These are phyloP conservation scores for Liquidambar formosana DNA, from an alignment of 164 flowering plant genomes.

Conservation along the genomic window DNA sequence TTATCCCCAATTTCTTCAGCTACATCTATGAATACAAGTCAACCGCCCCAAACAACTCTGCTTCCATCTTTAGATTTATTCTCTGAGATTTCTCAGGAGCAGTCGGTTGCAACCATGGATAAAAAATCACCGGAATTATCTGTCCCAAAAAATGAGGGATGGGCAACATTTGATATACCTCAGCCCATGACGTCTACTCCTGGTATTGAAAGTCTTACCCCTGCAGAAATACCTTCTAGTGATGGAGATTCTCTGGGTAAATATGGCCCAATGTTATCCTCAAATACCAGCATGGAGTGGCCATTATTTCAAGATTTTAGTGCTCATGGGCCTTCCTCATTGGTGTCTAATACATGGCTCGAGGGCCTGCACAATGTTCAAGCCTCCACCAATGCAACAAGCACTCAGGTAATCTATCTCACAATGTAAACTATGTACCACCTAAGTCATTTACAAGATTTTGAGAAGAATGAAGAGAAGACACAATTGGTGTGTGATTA, in stretches of 20 bases:
- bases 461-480: neutral
- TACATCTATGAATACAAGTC: slow-evolving; percentile 21
- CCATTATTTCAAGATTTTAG: slow-evolving; percentile 30
- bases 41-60: slow-evolving; percentile 25
- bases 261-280: slow-evolving; percentile 29
- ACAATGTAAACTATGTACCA: neutral
- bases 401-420: slow-evolving; percentile 41
- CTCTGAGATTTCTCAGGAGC: slow-evolving; percentile 35
- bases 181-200: slow-evolving; percentile 26
- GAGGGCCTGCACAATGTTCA: slow-evolving; percentile 27
- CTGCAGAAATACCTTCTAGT: slow-evolving; percentile 21
- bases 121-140: slow-evolving; percentile 30
- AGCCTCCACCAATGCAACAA: slow-evolving; percentile 24
- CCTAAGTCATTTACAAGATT: neutral
- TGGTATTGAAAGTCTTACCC: slow-evolving; percentile 20
- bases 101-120: slow-evolving; percentile 23
- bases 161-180: slow-evolving; percentile 95
- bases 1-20: slow-evolving; percentile 22
- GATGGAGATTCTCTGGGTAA: slow-evolving; percentile 29
- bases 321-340: slow-evolving; percentile 30
- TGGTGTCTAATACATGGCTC: slow-evolving; percentile 41
- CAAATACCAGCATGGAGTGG: slow-evolving; percentile 37
- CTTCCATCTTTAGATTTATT: slow-evolving; percentile 46
- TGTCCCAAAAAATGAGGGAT: slow-evolving; percentile 63
- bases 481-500: slow-evolving; percentile 1